Conservation (phyloP, 2,329 filamentous ascomycete species). For the Hawksworthiomyces lignivorus region DNA sequence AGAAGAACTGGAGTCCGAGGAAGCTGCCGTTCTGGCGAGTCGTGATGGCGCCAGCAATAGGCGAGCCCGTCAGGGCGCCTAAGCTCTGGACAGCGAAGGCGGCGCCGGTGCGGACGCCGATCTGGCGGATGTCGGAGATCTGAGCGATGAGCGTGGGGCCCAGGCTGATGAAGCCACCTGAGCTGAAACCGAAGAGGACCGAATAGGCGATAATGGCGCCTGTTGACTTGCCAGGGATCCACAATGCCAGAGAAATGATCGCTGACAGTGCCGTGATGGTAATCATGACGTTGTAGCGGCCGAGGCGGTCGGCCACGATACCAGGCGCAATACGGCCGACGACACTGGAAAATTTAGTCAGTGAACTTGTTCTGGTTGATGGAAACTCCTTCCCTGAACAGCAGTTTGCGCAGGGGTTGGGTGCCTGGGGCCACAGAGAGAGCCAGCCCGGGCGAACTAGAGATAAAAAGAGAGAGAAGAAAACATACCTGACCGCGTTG, state of each 20-base stretch:
- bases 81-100: constrained; percentile 50
- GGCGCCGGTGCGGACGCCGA: constrained; percentile 51
- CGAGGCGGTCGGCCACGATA: constrained; percentile 33
- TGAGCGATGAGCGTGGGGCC: constrained; percentile 50
- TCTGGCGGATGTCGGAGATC: constrained; percentile 50
- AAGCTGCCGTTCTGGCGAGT: constrained; percentile 35
- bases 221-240: constrained; percentile 35
- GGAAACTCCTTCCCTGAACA: no score
- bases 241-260: constrained; percentile 32
- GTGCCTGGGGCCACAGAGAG: no score
- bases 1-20: constrained; percentile 47
- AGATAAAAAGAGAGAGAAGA: no score
- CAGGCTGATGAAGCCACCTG: constrained; percentile 55
- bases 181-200: constrained; percentile 56
- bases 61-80: constrained; percentile 49
- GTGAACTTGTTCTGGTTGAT: no score
- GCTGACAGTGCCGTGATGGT: constrained; percentile 36
- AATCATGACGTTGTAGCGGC: constrained; percentile 35
- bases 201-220: constrained; percentile 53
- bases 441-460: no score
- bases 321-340: constrained; percentile 45
- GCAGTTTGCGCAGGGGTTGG: no score
- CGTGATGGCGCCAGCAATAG: constrained; percentile 48
- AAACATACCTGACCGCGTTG: constrained; percentile 43
- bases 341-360: no score